Conservation (phyloP, 116 monocot genomes). For the Zostera marina region DNA sequence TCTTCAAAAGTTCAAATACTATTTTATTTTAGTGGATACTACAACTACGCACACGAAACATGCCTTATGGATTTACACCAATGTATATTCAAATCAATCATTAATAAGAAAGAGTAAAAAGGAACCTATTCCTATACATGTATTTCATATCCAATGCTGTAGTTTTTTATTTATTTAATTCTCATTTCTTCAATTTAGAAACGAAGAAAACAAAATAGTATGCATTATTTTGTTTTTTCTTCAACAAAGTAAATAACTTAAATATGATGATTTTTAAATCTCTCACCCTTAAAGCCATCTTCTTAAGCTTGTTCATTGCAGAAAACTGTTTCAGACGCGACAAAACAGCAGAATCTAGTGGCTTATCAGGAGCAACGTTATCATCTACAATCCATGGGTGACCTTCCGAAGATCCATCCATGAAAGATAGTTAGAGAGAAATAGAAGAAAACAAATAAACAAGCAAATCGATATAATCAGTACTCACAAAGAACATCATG, state of each 20-base stretch:
- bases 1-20: neutral
- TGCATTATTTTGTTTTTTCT: too few species aligned
- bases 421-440: neutral
- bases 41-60: too few species aligned
- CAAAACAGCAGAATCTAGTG: slow-evolving; percentile 68
- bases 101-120: too few species aligned
- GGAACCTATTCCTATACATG: too few species aligned
- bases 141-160: too few species aligned
- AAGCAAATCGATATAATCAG: neutral
- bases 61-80: too few species aligned
- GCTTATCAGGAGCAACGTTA: slow-evolving; percentile 63
- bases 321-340: slow-evolving; percentile 77
- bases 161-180: too few species aligned
- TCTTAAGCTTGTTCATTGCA: slow-evolving; percentile 85
- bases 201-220: too few species aligned
- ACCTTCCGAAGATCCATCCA: slow-evolving; percentile 27
- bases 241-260: too few species aligned
- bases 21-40: too few species aligned
- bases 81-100: too few species aligned
- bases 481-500: slow-evolving; percentile 81
- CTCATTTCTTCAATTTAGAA: too few species aligned
- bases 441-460: neutral
- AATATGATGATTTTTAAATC: neutral
- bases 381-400: slow-evolving; percentile 93
- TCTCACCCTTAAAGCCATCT: slow-evolving; percentile 69